Base-by-base conservation (phyloP, 345 rosid species). In the Aquilaria malaccensis region DNA sequence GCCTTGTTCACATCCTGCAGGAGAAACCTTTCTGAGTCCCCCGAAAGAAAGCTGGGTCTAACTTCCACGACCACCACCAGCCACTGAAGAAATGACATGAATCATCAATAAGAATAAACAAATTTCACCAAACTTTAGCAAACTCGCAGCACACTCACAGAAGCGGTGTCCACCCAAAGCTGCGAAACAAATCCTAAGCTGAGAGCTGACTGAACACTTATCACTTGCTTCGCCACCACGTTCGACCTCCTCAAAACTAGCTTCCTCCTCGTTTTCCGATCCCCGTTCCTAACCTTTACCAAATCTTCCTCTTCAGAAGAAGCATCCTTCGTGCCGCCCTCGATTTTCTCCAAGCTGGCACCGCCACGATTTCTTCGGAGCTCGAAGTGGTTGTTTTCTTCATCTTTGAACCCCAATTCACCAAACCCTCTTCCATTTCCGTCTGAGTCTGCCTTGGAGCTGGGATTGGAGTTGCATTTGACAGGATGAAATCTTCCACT, bases 211-310 rank as follows among this genome's bases (percentile, higher is more conserved):
- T 80, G 79, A 32, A 89, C 63, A 73, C 86, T 81, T 45, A 92
- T 76, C 32, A 87, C 96, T 77, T 89, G 95, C 85, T 87, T 88
- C 32, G 98, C 98, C 67, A 88, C 68, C 69, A 91, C 62, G 61
- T 72, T 80, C 30, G 95, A 85, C 55, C 98, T 83, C 76, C 52
- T 76, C 61, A 76, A 63, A 78, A 71, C 33, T 69, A 81, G 84
- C 56, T 71, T 77, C 55, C 82, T 69, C 65, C 69, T 76, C 70
- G 75, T 69, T 52, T 11, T 60, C 57, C 49, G 58, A 56, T 29
- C 73, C 46, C 6, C 65, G 53, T 59, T 63, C 2, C 29, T 61
- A 14, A 52, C 30, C 53, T 15, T 61, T 58, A 67, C 65, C 74
- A 62, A 69, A 55, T 66, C 81, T 53, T 71, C 64, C 48, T 51